phyloP scores from a whole-genome alignment of 2,329 filamentous ascomycete genomes.

The Pezicula radicicola region DNA sequence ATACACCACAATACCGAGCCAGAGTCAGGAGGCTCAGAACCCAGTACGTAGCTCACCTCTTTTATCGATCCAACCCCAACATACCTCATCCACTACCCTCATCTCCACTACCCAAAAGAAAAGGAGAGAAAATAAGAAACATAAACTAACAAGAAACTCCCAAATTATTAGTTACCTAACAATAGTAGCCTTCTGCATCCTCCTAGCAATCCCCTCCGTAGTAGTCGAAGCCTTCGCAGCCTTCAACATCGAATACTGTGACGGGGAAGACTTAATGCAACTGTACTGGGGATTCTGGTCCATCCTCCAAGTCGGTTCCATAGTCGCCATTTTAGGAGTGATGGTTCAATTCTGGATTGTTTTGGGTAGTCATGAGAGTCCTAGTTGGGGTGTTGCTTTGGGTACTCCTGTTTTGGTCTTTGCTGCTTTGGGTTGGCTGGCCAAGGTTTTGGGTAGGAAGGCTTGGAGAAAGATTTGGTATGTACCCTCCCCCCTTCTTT shows the following conservation, averaged over 20 bases:
- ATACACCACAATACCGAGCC: not conserved
- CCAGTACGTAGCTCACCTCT: not conserved
- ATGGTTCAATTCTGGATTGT: conserved; percentile 50
- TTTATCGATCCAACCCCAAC: not conserved
- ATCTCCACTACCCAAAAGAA: no score
- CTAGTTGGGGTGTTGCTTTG: conserved; percentile 57
- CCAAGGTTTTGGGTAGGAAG: conserved; percentile 26
- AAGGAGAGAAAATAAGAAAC: no score
- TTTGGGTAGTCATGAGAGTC: conserved; percentile 46
- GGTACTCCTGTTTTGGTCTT: conserved; percentile 59
- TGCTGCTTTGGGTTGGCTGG: conserved; percentile 41
- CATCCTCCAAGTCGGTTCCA: conserved; percentile 54
- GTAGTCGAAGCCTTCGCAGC: conserved; percentile 50
- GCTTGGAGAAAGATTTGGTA: not conserved
- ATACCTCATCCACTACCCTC: not conserved
- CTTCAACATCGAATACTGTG: conserved; percentile 46
- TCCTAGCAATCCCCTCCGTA: conserved; percentile 40
- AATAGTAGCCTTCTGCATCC: conserved; percentile 41
- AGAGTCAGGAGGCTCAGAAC: not conserved
- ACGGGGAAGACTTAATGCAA: conserved; percentile 55
- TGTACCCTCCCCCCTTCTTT: no score
- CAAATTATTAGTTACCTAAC: conserved; percentile 33
- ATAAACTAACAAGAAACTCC: conserved; percentile 11
- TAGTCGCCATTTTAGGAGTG: conserved; percentile 57
- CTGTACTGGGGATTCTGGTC: conserved; percentile 55